Evolutionary conservation across 2,329 filamentous ascomycete genomes (phyloP), one percentile per base, ranked within the genome.

Genomic region (Diaporthe aspalathi): DNA sequence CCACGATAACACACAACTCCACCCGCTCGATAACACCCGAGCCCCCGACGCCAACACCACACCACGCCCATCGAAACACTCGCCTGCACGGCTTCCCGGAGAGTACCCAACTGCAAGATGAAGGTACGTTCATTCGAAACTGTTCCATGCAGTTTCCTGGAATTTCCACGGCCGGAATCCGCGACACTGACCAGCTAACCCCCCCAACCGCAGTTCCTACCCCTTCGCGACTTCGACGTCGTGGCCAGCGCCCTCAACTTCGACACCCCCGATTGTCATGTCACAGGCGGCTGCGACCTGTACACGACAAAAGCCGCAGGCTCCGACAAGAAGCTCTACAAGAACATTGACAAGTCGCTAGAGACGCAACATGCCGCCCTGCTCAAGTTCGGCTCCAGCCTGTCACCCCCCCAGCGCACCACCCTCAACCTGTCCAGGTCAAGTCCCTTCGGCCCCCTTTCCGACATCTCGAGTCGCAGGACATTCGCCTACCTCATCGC

Each of bases 221-320:
- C 95, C 73, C 89, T 97, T 74, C 92, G 91, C 82, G 93, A 97
- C 76, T 95, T 98, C 80, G 95, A 98, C 82, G 91, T 93, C 81
- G 93, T 98, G 76, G 95, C 94, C 73, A 92, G 92, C 83, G 93
- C 95, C 74, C 90, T 99, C 79, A 98, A 97, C 80, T 98, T 98
- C 86, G 94, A 96, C 78, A 98, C 95, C 1, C 90, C 93, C 66
- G 95, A 98, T 80, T 95, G 94, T 79, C 93, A 95, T 76, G 93
- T 99, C 73, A 92, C 94, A 35, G 96, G 96, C 77, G 93, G 94
- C 75, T 98, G 95, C 86, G 96, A 99, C 81, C 88, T 98, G 22
- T 99, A 98, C 86, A 98, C 95, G 12, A 98, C 95, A 32, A 99
- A 99, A 83, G 95, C 96, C 38, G 94, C 95, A 69, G 94, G 95